Conservation (phyloP, 305 asterid genomes). For the Caryopteris hybrid region DNA sequence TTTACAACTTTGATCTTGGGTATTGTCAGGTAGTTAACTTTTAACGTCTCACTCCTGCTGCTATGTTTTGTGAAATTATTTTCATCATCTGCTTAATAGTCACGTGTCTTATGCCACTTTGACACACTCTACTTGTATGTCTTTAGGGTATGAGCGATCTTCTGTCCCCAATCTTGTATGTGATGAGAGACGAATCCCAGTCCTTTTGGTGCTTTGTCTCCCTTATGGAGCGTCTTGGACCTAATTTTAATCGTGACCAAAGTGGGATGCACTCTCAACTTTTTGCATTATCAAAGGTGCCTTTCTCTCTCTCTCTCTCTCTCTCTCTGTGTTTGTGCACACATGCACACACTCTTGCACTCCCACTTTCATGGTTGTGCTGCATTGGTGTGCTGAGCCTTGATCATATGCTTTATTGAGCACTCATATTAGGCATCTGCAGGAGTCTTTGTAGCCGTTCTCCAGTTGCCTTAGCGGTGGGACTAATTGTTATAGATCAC, state of each 20-base stretch:
- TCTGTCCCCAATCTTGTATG: conserved; percentile 85
- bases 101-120: conserved; percentile 11
- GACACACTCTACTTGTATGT: conserved; percentile 11
- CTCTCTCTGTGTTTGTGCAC: not conserved
- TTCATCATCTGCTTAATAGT: not conserved
- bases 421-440: not conserved
- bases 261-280: conserved; percentile 99
- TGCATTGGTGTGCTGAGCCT: no score
- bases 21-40: conserved; percentile 86
- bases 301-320: conserved; percentile 18
- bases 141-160: conserved; percentile 99
- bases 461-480: no score
- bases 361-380: no score
- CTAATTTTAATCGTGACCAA: conserved; percentile 97
- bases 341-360: not conserved
- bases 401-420: no score
- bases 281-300: conserved; percentile 92
- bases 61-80: conserved; percentile 5
- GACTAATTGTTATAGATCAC: no score
- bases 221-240: conserved; percentile 98
- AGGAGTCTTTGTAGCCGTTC: no score
- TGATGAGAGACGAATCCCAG: conserved; percentile 88
- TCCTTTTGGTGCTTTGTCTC: conserved; percentile 96
- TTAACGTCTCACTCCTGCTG: not conserved
- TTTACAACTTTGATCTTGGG: conserved; percentile 99